phyloP scores from a whole-genome alignment of 2,329 filamentous ascomycete species.

The Hypoxylon sp. region DNA sequence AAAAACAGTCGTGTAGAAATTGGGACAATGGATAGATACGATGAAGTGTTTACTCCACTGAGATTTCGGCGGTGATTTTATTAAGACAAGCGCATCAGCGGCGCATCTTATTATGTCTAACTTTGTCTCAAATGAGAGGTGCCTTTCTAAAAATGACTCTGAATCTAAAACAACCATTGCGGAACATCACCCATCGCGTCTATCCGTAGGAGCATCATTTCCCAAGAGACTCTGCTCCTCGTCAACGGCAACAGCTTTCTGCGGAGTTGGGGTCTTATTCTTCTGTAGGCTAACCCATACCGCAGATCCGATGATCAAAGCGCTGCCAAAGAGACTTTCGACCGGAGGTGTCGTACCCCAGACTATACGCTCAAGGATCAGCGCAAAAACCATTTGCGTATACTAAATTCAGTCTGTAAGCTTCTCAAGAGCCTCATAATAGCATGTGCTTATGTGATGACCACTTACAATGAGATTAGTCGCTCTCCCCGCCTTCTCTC shows the following conservation, averaged over 20 bases:
- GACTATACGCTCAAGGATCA: conserved; percentile 59
- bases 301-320: conserved; percentile 59
- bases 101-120: neutral
- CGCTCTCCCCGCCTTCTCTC: conserved; percentile 69
- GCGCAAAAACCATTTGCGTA: conserved; percentile 53
- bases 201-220: conserved; percentile 20
- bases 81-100: neutral
- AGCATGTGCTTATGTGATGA: neutral
- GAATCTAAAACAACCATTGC: conserved; percentile 2
- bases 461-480: conserved; percentile 56
- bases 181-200: conserved; percentile 26
- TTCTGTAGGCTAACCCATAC: conserved; percentile 62
- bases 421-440: neutral
- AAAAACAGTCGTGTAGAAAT: neutral
- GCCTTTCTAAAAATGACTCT: neutral
- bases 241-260: conserved; percentile 48
- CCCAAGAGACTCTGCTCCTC: conserved; percentile 57
- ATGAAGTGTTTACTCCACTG: neutral
- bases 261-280: conserved; percentile 48
- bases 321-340: conserved; percentile 58
- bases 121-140: conserved; percentile 5
- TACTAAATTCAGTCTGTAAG: conserved; percentile 47
- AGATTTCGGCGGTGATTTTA: neutral
- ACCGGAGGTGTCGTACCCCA: conserved; percentile 61
- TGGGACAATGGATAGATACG: neutral